Conservation (phyloP, 345 rosid species). For the Salix viminalis region DNA sequence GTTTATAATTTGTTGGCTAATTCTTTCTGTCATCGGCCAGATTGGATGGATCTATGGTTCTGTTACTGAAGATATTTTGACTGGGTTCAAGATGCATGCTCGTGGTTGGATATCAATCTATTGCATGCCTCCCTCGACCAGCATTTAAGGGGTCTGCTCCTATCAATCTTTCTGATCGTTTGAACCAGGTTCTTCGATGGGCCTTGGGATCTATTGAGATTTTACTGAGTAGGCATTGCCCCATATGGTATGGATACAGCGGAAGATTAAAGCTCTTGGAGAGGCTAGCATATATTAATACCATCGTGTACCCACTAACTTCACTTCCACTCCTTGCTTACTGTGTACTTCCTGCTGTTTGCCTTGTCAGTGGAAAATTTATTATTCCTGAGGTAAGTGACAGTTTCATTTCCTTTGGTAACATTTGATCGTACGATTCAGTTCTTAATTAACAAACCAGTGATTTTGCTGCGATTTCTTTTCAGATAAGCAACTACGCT, state of each 20-base stretch:
- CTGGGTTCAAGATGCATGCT: constrained; percentile 99
- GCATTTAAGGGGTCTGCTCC: constrained; percentile 99
- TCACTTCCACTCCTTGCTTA: constrained; percentile 90
- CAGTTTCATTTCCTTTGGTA: not conserved
- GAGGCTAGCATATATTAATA: constrained; percentile 91
- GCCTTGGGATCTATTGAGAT: constrained; percentile 97
- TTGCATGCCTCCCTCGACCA: constrained; percentile 98
- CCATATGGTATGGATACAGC: constrained; percentile 94
- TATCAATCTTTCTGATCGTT: constrained; percentile 97
- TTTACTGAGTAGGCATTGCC: constrained; percentile 96
- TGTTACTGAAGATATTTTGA: constrained; percentile 97
- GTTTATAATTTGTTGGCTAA: not conserved
- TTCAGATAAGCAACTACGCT: constrained; percentile 96
- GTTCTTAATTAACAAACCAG: not conserved
- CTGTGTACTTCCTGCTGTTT: constrained; percentile 90
- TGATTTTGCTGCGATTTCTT: constrained; percentile 5
- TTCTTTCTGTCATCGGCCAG: constrained; percentile 32
- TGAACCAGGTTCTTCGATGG: constrained; percentile 99
- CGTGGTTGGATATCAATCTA: constrained; percentile 98
- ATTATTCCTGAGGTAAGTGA: constrained; percentile 87
- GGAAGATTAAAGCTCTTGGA: constrained; percentile 80
- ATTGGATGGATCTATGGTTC: constrained; percentile 99
- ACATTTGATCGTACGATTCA: not conserved
- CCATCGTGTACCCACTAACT: constrained; percentile 93
- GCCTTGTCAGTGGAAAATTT: constrained; percentile 88